Base-by-base conservation (phyloP, 192 early-diverging fungal species). In the Dimargaris cristalligena region DNA sequence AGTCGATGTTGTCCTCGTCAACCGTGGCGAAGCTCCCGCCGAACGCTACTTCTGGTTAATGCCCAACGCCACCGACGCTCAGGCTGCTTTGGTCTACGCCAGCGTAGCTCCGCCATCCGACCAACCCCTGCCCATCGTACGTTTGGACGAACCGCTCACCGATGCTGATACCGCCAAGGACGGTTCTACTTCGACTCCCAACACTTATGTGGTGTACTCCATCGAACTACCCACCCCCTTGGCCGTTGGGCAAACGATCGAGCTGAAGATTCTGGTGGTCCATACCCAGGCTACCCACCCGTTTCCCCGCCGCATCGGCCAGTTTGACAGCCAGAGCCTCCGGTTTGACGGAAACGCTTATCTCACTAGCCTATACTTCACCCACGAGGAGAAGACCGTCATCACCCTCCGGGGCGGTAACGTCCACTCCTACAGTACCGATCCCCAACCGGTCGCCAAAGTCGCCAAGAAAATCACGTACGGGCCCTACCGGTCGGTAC, bases 321-420 rank as follows among this genome's bases (percentile, higher is more conserved):
- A 91, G 70, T 62, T 69, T 6, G 82, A 77, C 34, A 76, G 78
- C 60, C 91, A 92, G 66, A 58, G 64, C 47, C 71, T 89, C 46
- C 52, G 72, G 49, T 90, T 78, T 68, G 44, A 57, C 8, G 83
- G 80, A 57, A 78, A 77, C 61, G 65, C 73, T 4, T 81, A 83
- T 60, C 75, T 82, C 26, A 60, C 66, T 34, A 82, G 81, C 20
- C 77, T 78, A 8, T 94, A 96, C 67, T 55, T 66, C 25, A 72
- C 80, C 20, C 45, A 75, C 26, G 83, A 88, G 73, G 79, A 82
- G 57, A 92, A 89, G 64, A 90, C 87, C 10, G 76, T 78, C 26
- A 78, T 98, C 29, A 72, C 75, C 46, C 58, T 72, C 3, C 69
- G 69, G 30, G 66, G 70, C 38, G 58, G 30, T 8, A 62, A 59